Evolutionary conservation across 352 stramenopile genomes (phyloP), one percentile per base, ranked within the genome.

Genomic region (Phytopythium oedochilum): DNA sequence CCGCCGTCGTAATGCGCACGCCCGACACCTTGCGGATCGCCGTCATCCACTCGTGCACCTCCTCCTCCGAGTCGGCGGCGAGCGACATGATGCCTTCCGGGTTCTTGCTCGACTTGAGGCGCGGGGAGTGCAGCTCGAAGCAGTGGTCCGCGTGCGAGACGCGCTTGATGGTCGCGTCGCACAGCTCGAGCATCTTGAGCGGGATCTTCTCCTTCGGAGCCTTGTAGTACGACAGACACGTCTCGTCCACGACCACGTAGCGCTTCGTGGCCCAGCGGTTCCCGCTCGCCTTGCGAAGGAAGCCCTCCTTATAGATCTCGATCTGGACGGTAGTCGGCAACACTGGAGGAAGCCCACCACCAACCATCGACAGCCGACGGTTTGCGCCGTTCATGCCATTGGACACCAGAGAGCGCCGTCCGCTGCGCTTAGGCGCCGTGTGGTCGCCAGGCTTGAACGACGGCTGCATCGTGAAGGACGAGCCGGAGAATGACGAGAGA

Each of bases 41-140:
- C 4, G 75, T 59, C 86, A 95, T 95, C 86, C 86, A 95, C 50
- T 94, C 82, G 50, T 94, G 83, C 15, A 94, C 82, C 40, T 92
- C 82, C 35, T 89, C 71, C 56, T 95, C 86, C 5, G 74, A 88
- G 31, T 93, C 86, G 0, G 86, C 75, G 5, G 91, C 83, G 59
- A 95, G 91, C n/a, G 81, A 92, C 49, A 95, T 68, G 53, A 91
- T 72, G 3, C 86, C 86, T 14, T 92, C 79, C 5, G 71, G 66
- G 58, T 95, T 93, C 57, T 89, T 92, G 22, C 75, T 84, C 70
- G 78, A 87, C 62, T 94, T 92, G 15, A 95, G 71, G 1, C 86
- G 78, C 23, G 86, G 86, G 17, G 86, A 95, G 44, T 86, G 70
- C 44, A 95, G 79, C 56, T 95, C 83, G 49, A 95, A 95, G 61